Percentiles rank a stretch among this genome's conserved stretches.
These are phyloP conservation scores for Xylariaceae sp. DNA, from an alignment of 2,329 filamentous ascomycete genomes.

Conservation along the genomic window DNA sequence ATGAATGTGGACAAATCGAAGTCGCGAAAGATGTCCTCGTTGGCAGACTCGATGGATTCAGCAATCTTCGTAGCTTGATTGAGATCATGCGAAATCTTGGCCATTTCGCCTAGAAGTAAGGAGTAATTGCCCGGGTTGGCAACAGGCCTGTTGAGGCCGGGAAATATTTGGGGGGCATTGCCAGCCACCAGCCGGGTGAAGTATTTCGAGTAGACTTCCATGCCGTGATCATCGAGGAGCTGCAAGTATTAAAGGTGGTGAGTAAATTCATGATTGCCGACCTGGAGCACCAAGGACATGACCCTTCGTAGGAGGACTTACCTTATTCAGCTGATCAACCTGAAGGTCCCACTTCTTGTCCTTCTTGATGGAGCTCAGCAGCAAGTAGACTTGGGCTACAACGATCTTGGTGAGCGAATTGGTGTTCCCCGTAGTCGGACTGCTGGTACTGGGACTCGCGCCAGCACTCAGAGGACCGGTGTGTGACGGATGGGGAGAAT, in stretches of 20 bases:
- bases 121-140: slow-evolving; percentile 79
- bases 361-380: slow-evolving; percentile 92
- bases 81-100: slow-evolving; percentile 75
- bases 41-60: slow-evolving; percentile 84
- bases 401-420: slow-evolving; percentile 84
- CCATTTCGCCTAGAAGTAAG: slow-evolving; percentile 76
- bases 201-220: slow-evolving; percentile 97
- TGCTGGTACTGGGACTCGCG: slow-evolving; percentile 58
- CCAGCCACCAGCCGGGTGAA: slow-evolving; percentile 87
- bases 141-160: slow-evolving; percentile 66
- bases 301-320: slow-evolving; percentile 37
- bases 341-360: slow-evolving; percentile 96
- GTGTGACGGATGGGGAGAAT: slow-evolving; percentile 55
- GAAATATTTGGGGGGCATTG: slow-evolving; percentile 90
- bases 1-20: slow-evolving; percentile 95
- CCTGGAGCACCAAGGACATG: not conserved
- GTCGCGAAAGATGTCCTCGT: slow-evolving; percentile 90
- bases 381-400: slow-evolving; percentile 89
- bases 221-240: slow-evolving; percentile 96
- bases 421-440: slow-evolving; percentile 50
- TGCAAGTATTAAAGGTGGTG: slow-evolving; percentile 34
- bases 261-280: slow-evolving; percentile 1
- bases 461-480: slow-evolving; percentile 53
- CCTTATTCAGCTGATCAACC: slow-evolving; percentile 87
- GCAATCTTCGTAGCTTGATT: slow-evolving; percentile 88